phyloP scores from a whole-genome alignment of 2,329 filamentous ascomycete species.

The Aotearoamyces nothofagi region DNA sequence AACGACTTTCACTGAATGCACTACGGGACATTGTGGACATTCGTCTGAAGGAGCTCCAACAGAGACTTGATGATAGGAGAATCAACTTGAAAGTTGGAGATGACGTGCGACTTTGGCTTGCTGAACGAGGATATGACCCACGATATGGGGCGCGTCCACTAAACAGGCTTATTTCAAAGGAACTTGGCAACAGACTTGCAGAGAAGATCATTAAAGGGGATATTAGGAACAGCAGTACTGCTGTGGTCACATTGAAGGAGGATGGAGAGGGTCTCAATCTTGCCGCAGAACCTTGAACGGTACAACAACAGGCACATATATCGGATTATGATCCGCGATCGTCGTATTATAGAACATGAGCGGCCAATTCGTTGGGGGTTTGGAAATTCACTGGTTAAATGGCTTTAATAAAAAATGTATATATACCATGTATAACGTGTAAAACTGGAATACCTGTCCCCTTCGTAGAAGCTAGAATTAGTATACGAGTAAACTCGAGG shows the following conservation, averaged over 20 bases:
- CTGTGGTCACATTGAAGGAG: conserved; percentile 51
- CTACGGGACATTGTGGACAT: conserved; percentile 91
- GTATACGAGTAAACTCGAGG: too few species aligned
- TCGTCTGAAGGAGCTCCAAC: conserved; percentile 69
- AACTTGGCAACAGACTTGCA: conserved; percentile 78
- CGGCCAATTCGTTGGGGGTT: too few species aligned
- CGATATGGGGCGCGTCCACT: conserved; percentile 82
- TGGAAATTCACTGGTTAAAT: too few species aligned
- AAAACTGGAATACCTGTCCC: too few species aligned
- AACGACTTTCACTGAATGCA: conserved; percentile 62
- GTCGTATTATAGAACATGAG: too few species aligned
- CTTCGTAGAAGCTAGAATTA: too few species aligned
- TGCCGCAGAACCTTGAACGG: too few species aligned
- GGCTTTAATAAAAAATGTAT: too few species aligned
- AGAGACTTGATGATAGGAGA: conserved; percentile 67
- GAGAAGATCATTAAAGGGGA: conserved; percentile 84
- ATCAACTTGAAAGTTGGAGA: conserved; percentile 60
- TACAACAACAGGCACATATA: too few species aligned
- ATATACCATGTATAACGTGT: too few species aligned
- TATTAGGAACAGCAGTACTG: conserved; percentile 60
- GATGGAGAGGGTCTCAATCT: conserved; percentile 44
- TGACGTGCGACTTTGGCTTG: conserved; percentile 72
- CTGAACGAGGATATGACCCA: conserved; percentile 79
- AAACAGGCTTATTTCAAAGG: conserved; percentile 77
- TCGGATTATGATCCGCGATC: too few species aligned